phyloP scores from a whole-genome alignment of 176 grass and related monocot genomes.

The Aegilops sharonensis region DNA sequence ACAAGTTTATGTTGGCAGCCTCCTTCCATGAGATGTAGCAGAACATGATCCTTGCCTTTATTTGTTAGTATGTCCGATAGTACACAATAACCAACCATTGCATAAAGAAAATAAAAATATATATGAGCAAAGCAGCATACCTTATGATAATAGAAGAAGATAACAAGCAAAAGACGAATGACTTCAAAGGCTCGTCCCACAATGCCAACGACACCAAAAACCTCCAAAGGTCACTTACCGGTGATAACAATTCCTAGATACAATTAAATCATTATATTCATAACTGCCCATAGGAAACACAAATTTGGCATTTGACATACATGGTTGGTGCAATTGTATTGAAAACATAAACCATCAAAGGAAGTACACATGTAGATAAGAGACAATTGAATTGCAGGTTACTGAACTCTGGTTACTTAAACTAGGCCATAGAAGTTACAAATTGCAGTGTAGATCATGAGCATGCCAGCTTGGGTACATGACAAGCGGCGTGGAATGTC shows the following conservation, averaged over 20 bases:
- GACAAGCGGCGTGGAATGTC: neutral
- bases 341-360: neutral
- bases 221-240: conserved; percentile 64
- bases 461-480: neutral
- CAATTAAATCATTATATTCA: conserved; percentile 14
- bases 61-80: neutral
- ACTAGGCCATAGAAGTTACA: neutral
- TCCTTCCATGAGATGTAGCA: neutral
- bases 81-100: neutral
- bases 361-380: neutral
- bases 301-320: neutral
- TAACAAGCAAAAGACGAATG: conserved; percentile 64
- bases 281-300: neutral
- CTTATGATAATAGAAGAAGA: conserved; percentile 70
- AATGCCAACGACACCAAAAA: conserved; percentile 64
- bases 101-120: neutral
- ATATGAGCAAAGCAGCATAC: conserved; percentile 37
- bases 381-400: neutral
- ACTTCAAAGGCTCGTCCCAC: conserved; percentile 86
- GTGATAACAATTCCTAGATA: conserved; percentile 75
- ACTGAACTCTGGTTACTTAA: neutral
- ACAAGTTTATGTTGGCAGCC: conserved; percentile 11
- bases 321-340: neutral
- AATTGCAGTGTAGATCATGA: neutral
- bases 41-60: neutral